Percentiles rank a stretch among this genome's conserved stretches.
phyloP scores from a whole-genome alignment of 495 filamentous ascomycete genomes.

The Penicillium ucsense region DNA sequence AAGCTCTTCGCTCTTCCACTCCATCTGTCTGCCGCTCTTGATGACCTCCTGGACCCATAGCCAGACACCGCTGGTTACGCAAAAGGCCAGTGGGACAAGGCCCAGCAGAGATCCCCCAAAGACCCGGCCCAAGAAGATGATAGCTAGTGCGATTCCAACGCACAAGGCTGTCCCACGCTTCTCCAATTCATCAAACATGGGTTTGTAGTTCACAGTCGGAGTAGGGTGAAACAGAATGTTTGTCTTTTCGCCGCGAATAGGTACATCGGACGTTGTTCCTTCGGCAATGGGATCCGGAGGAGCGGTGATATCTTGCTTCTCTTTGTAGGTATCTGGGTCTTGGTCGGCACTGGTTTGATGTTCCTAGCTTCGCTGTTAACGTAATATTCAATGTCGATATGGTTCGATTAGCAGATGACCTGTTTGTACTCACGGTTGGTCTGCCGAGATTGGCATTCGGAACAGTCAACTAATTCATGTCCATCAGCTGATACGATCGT shows the following conservation, averaged over 20 bases:
- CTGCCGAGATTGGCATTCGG: slow-evolving; percentile 82
- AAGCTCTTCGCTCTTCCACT: slow-evolving; percentile 81
- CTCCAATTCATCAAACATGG: slow-evolving; percentile 72
- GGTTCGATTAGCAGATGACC: neutral
- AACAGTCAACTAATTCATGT: slow-evolving; percentile 53
- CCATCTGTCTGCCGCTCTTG: slow-evolving; percentile 66
- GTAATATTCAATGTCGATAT: slow-evolving; percentile 13
- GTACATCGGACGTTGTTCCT: slow-evolving; percentile 80
- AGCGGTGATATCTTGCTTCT: slow-evolving; percentile 81
- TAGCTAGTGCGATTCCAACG: slow-evolving; percentile 55
- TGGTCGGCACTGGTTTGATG: slow-evolving; percentile 55
- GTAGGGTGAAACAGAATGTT: slow-evolving; percentile 95
- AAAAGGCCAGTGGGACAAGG: slow-evolving; percentile 59
- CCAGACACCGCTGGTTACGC: slow-evolving; percentile 64
- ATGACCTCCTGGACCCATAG: slow-evolving; percentile 85
- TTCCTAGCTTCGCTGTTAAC: slow-evolving; percentile 14
- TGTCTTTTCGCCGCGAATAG: slow-evolving; percentile 91
- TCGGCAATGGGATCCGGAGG: slow-evolving; percentile 77
- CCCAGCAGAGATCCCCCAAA: slow-evolving; percentile 72
- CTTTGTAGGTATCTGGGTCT: slow-evolving; percentile 62
- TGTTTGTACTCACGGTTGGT: slow-evolving; percentile 42
- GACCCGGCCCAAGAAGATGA: slow-evolving; percentile 66
- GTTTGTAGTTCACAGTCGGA: slow-evolving; percentile 73
- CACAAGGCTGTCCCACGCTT: slow-evolving; percentile 58
- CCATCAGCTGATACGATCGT: neutral